Evolutionary conservation across 2,329 filamentous ascomycete genomes (phyloP), one percentile per base, ranked within the genome.

Genomic region (Pseudogymnoascus sp.): DNA sequence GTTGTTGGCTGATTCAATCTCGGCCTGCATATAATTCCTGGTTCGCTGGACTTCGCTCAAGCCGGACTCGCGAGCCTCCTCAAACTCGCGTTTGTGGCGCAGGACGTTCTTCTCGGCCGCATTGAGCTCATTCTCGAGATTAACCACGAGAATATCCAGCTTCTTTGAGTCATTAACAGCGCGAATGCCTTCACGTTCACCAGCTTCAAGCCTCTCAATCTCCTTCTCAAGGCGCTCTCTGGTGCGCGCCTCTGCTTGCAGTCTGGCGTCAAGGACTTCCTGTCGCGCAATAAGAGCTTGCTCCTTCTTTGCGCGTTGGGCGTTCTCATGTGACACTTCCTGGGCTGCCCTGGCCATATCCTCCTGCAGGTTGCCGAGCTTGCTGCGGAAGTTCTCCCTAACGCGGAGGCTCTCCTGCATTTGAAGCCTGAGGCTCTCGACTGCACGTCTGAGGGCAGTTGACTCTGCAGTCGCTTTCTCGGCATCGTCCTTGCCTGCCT

Each of bases 381-480:
- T 96, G 74, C 81, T 81, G 69, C 92, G 88, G 84, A 96, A 93
- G 66, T 83, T 86, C 73, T 96, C 91, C 65, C 92, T 88, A 65
- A 96, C 84, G 67, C 89, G 86, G 72, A 93, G 87, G 71, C 92
- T 93, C 77, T 96, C 93, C 71, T 95, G 88, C 45, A 95, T 85
- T 73, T 96, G 92, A 54, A 84, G 84, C 67, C 87, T 86, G 63
- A 96, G 81, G 21, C 86, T 88, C 66, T 88, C 85, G 65, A 96
- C 85, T 31, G 87, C 86, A 73, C 85, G 86, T 69, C 87, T 86
- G 64, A 97, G 80, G 68, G 89, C 87, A 74, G 89, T 90, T 69
- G 90, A 92, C 68, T 85, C 83, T 48, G 77, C 75, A 68, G 80
- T 81, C 57, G 80, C 80, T 34, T 81, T 77, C 60, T 87, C 82